These are phyloP conservation scores for Trametes maxima DNA, from an alignment of 768 basidiomycete genomes.

Conservation along the genomic window DNA sequence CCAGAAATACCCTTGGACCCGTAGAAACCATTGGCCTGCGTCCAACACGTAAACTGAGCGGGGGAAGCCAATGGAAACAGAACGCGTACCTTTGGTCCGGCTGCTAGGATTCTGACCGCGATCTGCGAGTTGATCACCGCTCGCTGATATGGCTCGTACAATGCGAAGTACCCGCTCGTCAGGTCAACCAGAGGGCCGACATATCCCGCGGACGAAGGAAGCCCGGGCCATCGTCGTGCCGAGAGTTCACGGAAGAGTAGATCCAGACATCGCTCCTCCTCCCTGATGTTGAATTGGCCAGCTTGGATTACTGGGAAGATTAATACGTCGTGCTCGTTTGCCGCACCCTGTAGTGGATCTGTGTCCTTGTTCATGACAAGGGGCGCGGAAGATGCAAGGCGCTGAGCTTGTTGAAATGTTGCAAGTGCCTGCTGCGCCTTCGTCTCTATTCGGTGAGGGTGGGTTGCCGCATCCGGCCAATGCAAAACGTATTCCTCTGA, in stretches of 20 bases:
- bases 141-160: slow-evolving; percentile 79
- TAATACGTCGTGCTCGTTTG: slow-evolving; percentile 45
- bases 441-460: slow-evolving; percentile 70
- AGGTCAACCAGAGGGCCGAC: slow-evolving; percentile 64
- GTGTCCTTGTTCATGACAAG: slow-evolving; percentile 7
- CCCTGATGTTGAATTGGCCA: slow-evolving; percentile 82
- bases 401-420: slow-evolving; percentile 55
- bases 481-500: slow-evolving; percentile 51
- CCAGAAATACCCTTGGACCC: slow-evolving; percentile 88
- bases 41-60: neutral
- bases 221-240: slow-evolving; percentile 9
- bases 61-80: neutral
- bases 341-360: neutral
- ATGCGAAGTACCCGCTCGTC: slow-evolving; percentile 94
- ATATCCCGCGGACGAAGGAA: slow-evolving; percentile 7
- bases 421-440: slow-evolving; percentile 59
- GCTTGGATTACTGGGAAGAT: slow-evolving; percentile 87
- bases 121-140: slow-evolving; percentile 61
- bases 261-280: slow-evolving; percentile 72
- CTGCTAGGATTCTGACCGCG: slow-evolving; percentile 75
- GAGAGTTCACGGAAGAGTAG: slow-evolving; percentile 59
- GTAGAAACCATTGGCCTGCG: slow-evolving; percentile 94
- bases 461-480: slow-evolving; percentile 67
- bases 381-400: slow-evolving; percentile 18
- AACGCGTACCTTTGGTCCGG: slow-evolving; percentile 75